Percentiles rank a stretch among this genome's conserved stretches.
Conservation (phyloP, 306 rosid genomes). For the Psophocarpus tetragonolobus region DNA sequence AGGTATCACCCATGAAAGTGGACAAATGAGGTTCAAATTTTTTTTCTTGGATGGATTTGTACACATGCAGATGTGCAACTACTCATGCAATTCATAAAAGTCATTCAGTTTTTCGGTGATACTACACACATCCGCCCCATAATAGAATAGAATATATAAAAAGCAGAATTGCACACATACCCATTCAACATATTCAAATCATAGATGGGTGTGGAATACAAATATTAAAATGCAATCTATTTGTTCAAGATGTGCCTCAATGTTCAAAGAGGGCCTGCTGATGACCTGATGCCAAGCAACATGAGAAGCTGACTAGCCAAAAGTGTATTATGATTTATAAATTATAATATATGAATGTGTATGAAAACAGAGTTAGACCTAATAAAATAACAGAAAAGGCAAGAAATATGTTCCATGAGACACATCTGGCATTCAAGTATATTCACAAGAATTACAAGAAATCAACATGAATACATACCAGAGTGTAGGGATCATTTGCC, state of each 20-base stretch:
- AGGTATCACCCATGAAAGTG: background rate
- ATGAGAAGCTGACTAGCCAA: conserved; percentile 14
- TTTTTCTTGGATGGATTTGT: background rate
- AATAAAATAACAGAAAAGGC: conserved; percentile 15
- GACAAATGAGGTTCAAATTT: background rate
- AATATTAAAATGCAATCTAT: conserved; percentile 4
- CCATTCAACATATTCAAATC: background rate
- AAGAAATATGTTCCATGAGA: conserved; percentile 14
- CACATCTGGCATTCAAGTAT: background rate
- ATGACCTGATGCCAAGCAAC: conserved; percentile 8
- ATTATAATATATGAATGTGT: background rate
- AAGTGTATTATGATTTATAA: background rate
- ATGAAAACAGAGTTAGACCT: conserved; percentile 7
- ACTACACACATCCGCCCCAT: background rate
- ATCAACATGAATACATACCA: conserved; percentile 60
- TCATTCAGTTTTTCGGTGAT: background rate
- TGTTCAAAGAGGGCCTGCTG: background rate
- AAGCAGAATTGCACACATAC: background rate
- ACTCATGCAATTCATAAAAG: conserved; percentile 5
- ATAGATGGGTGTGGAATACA: conserved; percentile 1
- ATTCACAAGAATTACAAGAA: conserved; percentile 18
- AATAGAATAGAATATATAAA: conserved; percentile 11
- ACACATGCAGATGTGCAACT: background rate
- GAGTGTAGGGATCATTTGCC: conserved; percentile 88
- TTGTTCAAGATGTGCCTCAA: background rate